Evolutionary conservation across 805 yeast species (phyloP), one percentile per base, ranked within the genome.

Genomic region (Ogataea nonfermentans): DNA sequence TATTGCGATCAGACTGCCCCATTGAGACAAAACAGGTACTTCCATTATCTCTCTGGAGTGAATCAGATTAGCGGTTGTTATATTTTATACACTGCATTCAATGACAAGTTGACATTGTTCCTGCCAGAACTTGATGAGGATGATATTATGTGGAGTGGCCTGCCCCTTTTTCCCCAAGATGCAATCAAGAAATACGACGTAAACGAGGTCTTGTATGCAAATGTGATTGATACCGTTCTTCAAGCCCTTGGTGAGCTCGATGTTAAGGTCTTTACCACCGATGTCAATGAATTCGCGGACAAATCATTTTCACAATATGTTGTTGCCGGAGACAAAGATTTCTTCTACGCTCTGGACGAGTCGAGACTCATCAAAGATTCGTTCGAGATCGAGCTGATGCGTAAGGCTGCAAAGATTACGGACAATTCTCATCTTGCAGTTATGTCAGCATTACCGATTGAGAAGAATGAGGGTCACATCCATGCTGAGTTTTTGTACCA

Each of bases 401-500:
- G 76, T 44, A 79, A 82, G 51, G 98, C 97, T 9, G 76, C 95
- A 15, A 71, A 73, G 49, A 86, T 93, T 57, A 83, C 95, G 6
- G 97, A 88, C 56, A 84, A 83, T 44, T 82, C 91, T 27, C 99
- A 91, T 61, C 62, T 77, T 20, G 95, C 96, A 0, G 96, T 87
- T 26, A 88, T 91, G 96, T 80, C 89, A 22, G 95, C 96, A 1
- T 58, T 84, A 23, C 95, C 96, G 8, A 86, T 89, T 43, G 95
- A 89, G 63, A 68, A 71, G 8, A 84, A 84, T 46, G 99, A 91
- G 65, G 79, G 89, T 6, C 98, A 91, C 60, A 78, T 91, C 31
- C 96, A 93, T 56, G 99, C 98, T 2, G 98, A 93, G 60, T 91
- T 93, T 61, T 74, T 85, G 35, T 91, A 91, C 61, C 98, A 91